These are phyloP conservation scores for Chlorella sp. DNA, from an alignment of 139 green algal genomes.

Conservation along the genomic window DNA sequence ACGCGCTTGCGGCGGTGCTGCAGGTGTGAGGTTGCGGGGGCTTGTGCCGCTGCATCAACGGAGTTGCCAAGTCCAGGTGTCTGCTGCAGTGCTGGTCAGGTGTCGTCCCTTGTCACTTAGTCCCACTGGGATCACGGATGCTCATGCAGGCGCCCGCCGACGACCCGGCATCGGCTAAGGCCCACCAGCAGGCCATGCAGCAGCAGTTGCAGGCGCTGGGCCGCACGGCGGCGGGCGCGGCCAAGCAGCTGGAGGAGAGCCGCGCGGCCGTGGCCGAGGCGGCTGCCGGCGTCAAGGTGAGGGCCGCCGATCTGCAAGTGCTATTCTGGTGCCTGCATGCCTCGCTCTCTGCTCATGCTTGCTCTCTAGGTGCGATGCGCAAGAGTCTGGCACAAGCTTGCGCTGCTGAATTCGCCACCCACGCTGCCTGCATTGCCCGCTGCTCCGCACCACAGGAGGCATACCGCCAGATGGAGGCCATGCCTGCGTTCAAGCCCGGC, in stretches of 20 bases:
- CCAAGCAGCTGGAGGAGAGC: neutral
- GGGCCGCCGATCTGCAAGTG: neutral
- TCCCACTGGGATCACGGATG: too few species aligned
- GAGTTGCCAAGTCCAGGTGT: too few species aligned
- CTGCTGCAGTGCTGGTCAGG: neutral
- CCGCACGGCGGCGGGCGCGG: neutral
- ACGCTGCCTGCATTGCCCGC: too few species aligned
- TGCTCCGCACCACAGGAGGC: conserved; percentile 16
- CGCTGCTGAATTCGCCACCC: too few species aligned
- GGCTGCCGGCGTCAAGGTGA: conserved; percentile 1
- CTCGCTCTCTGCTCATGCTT: neutral
- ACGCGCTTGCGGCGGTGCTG: conserved; percentile 13
- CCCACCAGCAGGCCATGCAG: conserved; percentile 1
- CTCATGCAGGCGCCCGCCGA: neutral
- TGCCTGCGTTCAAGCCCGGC: conserved; percentile 34
- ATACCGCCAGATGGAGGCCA: conserved; percentile 29
- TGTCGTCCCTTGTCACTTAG: neutral
- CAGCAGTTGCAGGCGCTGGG: conserved; percentile 8
- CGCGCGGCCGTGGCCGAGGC: conserved; percentile 5
- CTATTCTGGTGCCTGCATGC: neutral
- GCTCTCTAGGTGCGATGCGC: too few species aligned
- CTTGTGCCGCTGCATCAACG: neutral
- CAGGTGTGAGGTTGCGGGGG: neutral
- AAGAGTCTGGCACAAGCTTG: too few species aligned
- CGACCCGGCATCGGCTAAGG: neutral